Conservation (phyloP, 805 yeast species). For the Zygotorulaspora sp. region DNA sequence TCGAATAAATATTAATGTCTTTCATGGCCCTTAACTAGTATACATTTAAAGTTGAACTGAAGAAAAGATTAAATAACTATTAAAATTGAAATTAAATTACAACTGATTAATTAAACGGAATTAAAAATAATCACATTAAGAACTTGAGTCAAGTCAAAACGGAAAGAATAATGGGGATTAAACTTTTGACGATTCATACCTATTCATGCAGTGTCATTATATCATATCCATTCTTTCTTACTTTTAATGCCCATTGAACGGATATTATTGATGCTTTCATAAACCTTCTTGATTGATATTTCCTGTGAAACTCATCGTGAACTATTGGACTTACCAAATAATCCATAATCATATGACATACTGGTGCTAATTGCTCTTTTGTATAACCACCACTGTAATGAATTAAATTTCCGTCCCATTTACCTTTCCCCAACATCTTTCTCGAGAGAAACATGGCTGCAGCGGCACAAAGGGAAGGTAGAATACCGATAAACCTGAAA, state of each 20-base stretch:
- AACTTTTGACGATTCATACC: slow-evolving; percentile 1
- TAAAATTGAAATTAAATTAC: slow-evolving; percentile 3
- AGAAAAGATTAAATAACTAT: slow-evolving; percentile 2
- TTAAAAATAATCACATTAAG: neutral
- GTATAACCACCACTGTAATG: slow-evolving; percentile 91
- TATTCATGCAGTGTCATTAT: slow-evolving; percentile 38
- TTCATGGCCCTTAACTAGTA: slow-evolving; percentile 1
- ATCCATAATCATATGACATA: slow-evolving; percentile 68
- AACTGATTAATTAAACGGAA: slow-evolving; percentile 1
- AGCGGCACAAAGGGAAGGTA: slow-evolving; percentile 83
- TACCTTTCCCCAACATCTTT: slow-evolving; percentile 61
- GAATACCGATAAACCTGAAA: slow-evolving; percentile 67
- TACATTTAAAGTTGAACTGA: slow-evolving; percentile 5
- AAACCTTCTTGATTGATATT: slow-evolving; percentile 83
- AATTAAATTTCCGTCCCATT: slow-evolving; percentile 82
- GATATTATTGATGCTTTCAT: slow-evolving; percentile 80
- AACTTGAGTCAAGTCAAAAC: neutral
- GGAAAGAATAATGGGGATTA: slow-evolving; percentile 1
- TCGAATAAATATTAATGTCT: no score
- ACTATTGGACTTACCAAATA: slow-evolving; percentile 75
- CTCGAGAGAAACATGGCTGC: slow-evolving; percentile 86
- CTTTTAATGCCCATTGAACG: slow-evolving; percentile 75
- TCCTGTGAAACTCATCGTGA: slow-evolving; percentile 89
- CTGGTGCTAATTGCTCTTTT: slow-evolving; percentile 64
- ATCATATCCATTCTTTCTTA: slow-evolving; percentile 37